Evolutionary conservation across 257 asterid species (phyloP).

Genomic region (Cynanchum wilfordii): DNA sequence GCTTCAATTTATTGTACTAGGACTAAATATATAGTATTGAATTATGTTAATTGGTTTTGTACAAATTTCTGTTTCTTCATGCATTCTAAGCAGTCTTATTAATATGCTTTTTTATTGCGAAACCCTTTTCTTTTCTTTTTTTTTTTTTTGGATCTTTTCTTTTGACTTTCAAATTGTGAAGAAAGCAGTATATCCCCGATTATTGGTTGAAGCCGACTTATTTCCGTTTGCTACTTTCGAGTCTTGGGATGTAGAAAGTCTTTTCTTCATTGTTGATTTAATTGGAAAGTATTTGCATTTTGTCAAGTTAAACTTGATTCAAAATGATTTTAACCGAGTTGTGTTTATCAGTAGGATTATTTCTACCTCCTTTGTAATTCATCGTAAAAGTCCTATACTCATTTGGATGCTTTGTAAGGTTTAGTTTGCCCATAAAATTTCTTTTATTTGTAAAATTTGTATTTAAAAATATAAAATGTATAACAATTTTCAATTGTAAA

Average conservation of each 20-base stretch:
- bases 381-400: background rate
- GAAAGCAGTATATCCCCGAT: background rate
- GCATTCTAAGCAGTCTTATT: background rate
- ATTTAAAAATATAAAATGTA: no score
- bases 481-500: no score
- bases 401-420: background rate
- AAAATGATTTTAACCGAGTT: background rate
- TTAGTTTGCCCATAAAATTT: background rate
- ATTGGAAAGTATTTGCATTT: background rate
- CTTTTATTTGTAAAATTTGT: no score
- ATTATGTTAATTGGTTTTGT: background rate
- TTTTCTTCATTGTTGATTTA: background rate
- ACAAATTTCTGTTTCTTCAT: background rate
- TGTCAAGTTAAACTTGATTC: background rate
- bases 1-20: background rate
- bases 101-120: background rate
- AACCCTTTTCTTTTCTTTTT: background rate
- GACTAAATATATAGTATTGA: background rate
- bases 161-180: background rate
- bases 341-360: background rate
- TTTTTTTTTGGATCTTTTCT: no score
- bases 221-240: background rate
- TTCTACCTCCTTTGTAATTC: background rate
- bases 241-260: background rate
- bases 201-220: background rate